These are phyloP conservation scores for Posidonia oceanica DNA, from an alignment of 116 monocot species.

Conservation along the genomic window DNA sequence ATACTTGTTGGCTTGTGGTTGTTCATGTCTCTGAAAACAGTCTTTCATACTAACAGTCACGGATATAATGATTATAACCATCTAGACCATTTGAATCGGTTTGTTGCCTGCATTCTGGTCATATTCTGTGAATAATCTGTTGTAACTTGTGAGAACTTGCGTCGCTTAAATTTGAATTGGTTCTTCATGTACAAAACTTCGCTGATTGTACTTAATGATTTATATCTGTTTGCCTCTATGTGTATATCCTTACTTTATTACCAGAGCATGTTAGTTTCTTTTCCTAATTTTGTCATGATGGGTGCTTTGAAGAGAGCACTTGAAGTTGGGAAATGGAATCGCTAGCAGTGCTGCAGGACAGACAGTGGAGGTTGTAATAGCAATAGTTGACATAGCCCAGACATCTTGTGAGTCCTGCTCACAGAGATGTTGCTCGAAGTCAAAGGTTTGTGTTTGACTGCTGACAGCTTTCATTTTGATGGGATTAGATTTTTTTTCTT, in stretches of 20 bases:
- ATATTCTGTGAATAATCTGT: no score
- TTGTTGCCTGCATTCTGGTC: no score
- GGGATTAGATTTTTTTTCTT: background rate
- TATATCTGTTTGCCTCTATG: background rate
- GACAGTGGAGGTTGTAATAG: conserved; percentile 46
- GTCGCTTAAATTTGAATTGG: no score
- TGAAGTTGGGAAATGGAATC: conserved; percentile 54
- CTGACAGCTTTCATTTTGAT: background rate
- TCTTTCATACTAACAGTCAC: no score
- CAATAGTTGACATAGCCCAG: conserved; percentile 17
- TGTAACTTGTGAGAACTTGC: no score
- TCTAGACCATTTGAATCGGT: background rate
- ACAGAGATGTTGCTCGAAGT: conserved; percentile 17
- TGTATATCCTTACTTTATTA: no score
- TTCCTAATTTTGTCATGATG: background rate
- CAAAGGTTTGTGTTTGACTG: conserved; percentile 36
- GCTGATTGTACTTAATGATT: background rate
- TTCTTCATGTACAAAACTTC: no score
- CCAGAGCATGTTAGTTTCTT: background rate
- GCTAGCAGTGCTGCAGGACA: conserved; percentile 25
- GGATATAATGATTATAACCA: no score
- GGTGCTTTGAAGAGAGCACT: conserved; percentile 24
- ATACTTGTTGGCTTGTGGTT: no score
- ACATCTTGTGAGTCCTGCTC: conserved; percentile 25
- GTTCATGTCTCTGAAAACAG: no score